A percentile compares a stretch with the other conserved stretches of the same genome.
Conservation (phyloP, 208 protist species). For the Leishmania amazonensis region DNA sequence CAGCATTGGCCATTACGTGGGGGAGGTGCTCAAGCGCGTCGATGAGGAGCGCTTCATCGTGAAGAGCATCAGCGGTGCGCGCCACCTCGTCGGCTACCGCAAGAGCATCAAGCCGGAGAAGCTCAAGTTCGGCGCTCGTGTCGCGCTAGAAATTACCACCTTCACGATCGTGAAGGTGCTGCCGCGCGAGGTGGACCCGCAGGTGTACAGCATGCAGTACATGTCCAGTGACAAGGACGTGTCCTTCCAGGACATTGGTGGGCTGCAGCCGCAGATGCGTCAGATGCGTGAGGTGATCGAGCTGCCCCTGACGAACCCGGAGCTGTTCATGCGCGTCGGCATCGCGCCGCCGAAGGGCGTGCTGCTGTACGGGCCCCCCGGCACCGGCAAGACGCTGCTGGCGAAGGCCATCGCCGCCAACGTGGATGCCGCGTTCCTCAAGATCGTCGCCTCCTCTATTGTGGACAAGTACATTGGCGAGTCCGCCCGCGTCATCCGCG, state of each 20-base stretch:
- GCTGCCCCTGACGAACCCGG: slow-evolving; percentile 99
- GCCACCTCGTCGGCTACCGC: slow-evolving; percentile 98
- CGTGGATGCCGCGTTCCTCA: slow-evolving; percentile 98
- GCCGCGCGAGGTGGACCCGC: slow-evolving; percentile 98
- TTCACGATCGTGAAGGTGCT: slow-evolving; percentile 99
- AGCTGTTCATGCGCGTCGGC: slow-evolving; percentile 99
- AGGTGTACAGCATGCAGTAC: slow-evolving; percentile 99
- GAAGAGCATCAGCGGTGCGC: slow-evolving; percentile 98
- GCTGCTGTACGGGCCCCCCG: slow-evolving; percentile 99
- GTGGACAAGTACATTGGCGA: slow-evolving; percentile 99
- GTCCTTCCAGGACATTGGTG: slow-evolving; percentile 97
- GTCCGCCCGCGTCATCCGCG: slow-evolving; percentile 97
- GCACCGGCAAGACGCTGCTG: slow-evolving; percentile 96
- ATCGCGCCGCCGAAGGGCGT: slow-evolving; percentile 99
- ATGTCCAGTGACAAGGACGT: slow-evolving; percentile 95
- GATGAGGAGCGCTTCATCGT: slow-evolving; percentile 97
- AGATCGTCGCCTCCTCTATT: slow-evolving; percentile 98
- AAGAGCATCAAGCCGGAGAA: slow-evolving; percentile 94
- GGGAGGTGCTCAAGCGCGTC: slow-evolving; percentile 98
- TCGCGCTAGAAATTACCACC: slow-evolving; percentile 99
- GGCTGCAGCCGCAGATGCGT: slow-evolving; percentile 98
- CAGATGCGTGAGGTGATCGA: slow-evolving; percentile 99
- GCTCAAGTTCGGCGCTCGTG: slow-evolving; percentile 96
- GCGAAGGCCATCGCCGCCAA: slow-evolving; percentile 98
- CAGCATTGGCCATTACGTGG: slow-evolving; percentile 98